These are phyloP conservation scores for Saccharomycopsis phalli DNA, from an alignment of 1,139 yeast genomes.

Conservation along the genomic window DNA sequence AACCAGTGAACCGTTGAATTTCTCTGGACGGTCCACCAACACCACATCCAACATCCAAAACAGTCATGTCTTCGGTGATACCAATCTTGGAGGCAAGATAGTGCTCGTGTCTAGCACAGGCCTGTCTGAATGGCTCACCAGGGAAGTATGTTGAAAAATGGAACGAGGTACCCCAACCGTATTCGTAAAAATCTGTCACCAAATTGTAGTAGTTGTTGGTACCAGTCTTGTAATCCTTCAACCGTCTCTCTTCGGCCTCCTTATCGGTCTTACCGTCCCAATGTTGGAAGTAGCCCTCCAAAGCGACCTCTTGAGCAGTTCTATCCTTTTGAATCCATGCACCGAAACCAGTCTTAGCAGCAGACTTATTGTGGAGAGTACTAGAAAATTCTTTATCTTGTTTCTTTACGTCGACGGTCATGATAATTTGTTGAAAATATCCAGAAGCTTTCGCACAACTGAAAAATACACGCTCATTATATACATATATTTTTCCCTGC, in stretches of 20 bases:
- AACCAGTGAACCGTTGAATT: slow-evolving; percentile 84
- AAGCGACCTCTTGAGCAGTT: slow-evolving; percentile 76
- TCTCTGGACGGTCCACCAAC: slow-evolving; percentile 99
- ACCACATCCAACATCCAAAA: slow-evolving; percentile 98
- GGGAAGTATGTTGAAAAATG: slow-evolving; percentile 90
- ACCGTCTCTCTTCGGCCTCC: slow-evolving; percentile 65
- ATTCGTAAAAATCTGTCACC: slow-evolving; percentile 94
- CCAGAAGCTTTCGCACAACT: no score
- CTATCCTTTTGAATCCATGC: slow-evolving; percentile 73
- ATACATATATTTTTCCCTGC: no score
- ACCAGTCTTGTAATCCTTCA: slow-evolving; percentile 76
- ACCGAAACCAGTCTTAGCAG: slow-evolving; percentile 57
- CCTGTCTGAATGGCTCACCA: slow-evolving; percentile 92
- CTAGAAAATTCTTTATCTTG: slow-evolving; percentile 49
- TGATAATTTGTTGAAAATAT: slow-evolving; percentile 9
- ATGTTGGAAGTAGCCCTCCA: slow-evolving; percentile 86
- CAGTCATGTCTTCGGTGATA: slow-evolving; percentile 70
- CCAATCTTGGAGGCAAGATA: slow-evolving; percentile 84
- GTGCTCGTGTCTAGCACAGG: slow-evolving; percentile 97
- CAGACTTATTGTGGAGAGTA: slow-evolving; percentile 66
- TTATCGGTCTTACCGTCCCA: slow-evolving; percentile 87
- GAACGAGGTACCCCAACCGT: slow-evolving; percentile 99
- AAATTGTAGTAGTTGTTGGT: slow-evolving; percentile 95
- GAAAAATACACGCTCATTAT: no score
- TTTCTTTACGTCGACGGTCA: slow-evolving; percentile 10